phyloP scores from a whole-genome alignment of 1,284 basidiomycete genomes.

The Mycena sp. region DNA sequence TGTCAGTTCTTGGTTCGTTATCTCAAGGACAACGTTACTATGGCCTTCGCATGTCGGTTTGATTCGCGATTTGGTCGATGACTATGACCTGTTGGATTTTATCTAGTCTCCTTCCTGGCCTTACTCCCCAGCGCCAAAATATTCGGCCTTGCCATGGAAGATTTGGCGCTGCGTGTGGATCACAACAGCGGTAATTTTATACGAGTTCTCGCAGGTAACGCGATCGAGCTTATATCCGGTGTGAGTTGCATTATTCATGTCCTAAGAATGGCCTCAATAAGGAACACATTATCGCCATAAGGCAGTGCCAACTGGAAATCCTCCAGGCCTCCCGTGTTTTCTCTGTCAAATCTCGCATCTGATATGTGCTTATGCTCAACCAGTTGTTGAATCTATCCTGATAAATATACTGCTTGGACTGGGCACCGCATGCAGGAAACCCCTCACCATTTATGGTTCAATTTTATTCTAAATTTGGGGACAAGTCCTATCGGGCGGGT shows the following conservation, averaged over 20 bases:
- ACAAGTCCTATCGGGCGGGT: no score
- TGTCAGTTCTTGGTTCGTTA: not conserved
- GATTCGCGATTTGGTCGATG: not conserved
- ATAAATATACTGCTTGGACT: no score
- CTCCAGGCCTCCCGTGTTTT: not conserved
- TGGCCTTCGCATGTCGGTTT: not conserved
- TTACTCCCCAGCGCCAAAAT: slow-evolving; percentile 1
- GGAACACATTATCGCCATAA: not conserved
- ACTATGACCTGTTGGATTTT: not conserved
- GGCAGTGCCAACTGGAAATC: not conserved
- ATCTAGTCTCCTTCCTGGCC: not conserved
- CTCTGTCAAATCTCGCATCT: no score
- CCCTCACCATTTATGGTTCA: no score
- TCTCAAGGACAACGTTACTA: not conserved
- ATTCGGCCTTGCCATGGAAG: slow-evolving; percentile 6
- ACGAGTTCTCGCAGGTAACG: not conserved
- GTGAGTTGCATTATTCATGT: not conserved
- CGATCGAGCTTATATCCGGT: slow-evolving; percentile 5
- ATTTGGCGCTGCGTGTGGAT: not conserved
- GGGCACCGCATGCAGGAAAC: no score
- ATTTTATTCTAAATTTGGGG: no score
- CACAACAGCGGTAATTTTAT: not conserved
- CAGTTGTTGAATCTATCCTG: no score
- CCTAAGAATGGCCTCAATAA: not conserved
- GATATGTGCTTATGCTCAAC: no score